Percentiles rank a stretch among this genome's conserved stretches.
Conservation (phyloP, 164 flowering plant species). For the Vitis rupestris region DNA sequence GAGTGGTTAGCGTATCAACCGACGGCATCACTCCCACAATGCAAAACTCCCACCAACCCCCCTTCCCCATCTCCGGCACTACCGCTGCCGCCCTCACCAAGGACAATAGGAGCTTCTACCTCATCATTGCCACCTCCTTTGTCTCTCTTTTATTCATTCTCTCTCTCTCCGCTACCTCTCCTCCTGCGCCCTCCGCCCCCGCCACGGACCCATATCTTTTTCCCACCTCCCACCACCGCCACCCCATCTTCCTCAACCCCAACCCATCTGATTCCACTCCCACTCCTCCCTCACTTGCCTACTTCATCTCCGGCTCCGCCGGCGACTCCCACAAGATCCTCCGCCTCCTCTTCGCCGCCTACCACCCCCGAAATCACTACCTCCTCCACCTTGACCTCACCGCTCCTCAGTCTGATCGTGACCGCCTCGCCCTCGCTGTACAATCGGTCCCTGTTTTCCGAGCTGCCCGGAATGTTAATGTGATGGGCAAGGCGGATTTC, state of each 20-base stretch:
- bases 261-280: constrained; percentile 24
- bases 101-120: not conserved
- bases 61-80: constrained; percentile 11
- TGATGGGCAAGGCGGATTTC: constrained; percentile 70
- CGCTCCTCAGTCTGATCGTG: constrained; percentile 54
- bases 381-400: constrained; percentile 78
- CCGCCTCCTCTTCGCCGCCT: constrained; percentile 65
- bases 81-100: no score
- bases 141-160: not conserved
- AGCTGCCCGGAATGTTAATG: constrained; percentile 70
- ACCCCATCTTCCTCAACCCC: not conserved
- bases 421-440: constrained; percentile 46
- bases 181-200: not conserved
- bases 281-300: constrained; percentile 74
- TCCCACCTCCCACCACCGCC: constrained; percentile 14
- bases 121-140: not conserved
- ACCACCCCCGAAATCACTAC: constrained; percentile 79
- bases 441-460: constrained; percentile 50
- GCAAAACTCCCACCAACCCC: constrained; percentile 18
- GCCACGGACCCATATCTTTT: constrained; percentile 25
- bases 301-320: constrained; percentile 65
- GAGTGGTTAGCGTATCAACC: not conserved
- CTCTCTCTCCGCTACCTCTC: not conserved
- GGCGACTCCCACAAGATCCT: constrained; percentile 57
- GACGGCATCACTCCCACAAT: not conserved